Evolutionary conservation across 345 rosid genomes (phyloP).

Genomic region (Boechera divaricarpa): DNA sequence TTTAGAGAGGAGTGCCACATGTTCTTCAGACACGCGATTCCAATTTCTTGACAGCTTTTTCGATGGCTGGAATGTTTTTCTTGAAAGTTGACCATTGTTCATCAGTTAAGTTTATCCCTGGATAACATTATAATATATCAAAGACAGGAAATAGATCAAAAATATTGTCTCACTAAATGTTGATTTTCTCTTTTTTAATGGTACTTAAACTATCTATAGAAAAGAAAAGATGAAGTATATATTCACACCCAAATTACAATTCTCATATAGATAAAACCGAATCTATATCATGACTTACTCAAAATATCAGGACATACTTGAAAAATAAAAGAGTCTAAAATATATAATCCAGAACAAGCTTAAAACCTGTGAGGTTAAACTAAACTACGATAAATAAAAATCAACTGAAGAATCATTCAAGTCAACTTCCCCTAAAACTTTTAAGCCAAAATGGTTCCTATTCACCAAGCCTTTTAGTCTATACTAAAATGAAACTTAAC

Average conservation of each 20-base stretch:
- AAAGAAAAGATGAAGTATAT: too few relatives aligned
- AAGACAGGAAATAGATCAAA: background rate
- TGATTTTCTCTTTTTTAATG: too few relatives aligned
- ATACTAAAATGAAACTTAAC: background rate
- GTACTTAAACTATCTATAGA: too few relatives aligned
- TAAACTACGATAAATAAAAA: background rate
- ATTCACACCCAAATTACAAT: too few relatives aligned
- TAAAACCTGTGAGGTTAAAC: background rate
- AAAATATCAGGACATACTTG: background rate
- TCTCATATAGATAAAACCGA: background rate
- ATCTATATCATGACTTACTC: background rate
- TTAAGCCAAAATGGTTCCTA: background rate
- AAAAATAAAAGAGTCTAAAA: background rate
- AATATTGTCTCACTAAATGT: background rate
- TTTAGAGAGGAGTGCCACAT: background rate
- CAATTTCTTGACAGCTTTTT: slow-evolving; percentile 78
- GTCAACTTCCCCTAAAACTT: background rate
- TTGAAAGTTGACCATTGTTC: slow-evolving; percentile 82
- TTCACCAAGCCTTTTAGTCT: background rate
- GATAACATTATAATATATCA: slow-evolving; percentile 3
- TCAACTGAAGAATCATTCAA: background rate
- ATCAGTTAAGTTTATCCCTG: slow-evolving; percentile 89
- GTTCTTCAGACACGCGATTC: slow-evolving; percentile 49
- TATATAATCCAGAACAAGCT: background rate
- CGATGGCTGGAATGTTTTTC: slow-evolving; percentile 69